Conservation (phyloP, 768 basidiomycete species). For the Tephrocybe sp. region DNA sequence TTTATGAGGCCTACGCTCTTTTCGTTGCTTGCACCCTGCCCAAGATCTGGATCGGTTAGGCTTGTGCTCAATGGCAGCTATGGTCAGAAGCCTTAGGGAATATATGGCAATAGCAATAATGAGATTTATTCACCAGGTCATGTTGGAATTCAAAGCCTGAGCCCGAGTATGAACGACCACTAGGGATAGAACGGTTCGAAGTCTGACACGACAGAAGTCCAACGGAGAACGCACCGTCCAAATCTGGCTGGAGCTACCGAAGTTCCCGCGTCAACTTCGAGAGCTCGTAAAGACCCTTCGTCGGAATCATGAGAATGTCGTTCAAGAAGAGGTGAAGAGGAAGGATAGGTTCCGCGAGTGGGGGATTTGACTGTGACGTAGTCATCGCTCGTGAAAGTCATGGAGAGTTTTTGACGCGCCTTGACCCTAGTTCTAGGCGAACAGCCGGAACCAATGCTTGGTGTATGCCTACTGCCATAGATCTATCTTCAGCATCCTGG, state of each 20-base stretch:
- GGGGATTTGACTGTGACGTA: constrained; percentile 48
- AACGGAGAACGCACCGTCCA: constrained; percentile 29
- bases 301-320: constrained; percentile 59
- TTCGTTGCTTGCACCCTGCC: constrained; percentile 48
- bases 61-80: constrained; percentile 72
- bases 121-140: constrained; percentile 43
- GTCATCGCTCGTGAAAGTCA: constrained; percentile 39
- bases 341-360: constrained; percentile 31
- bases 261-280: constrained; percentile 74
- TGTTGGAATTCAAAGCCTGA: constrained; percentile 78
- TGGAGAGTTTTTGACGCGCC: constrained; percentile 20
- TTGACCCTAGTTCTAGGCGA: constrained; percentile 62
- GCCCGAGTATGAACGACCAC: constrained; percentile 63
- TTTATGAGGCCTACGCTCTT: constrained; percentile 77
- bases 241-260: constrained; percentile 28
- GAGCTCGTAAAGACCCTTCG: constrained; percentile 65
- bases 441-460: constrained; percentile 84
- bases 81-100: background rate
- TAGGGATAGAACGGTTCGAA: constrained; percentile 15
- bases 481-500: constrained; percentile 93
- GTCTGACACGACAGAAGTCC: background rate
- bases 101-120: background rate
- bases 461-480: constrained; percentile 77
- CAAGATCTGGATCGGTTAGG: constrained; percentile 63
- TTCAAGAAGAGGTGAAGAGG: constrained; percentile 33